Evolutionary conservation across 805 yeast genomes (phyloP).

Genomic region (Wickerhamiella musiphila): DNA sequence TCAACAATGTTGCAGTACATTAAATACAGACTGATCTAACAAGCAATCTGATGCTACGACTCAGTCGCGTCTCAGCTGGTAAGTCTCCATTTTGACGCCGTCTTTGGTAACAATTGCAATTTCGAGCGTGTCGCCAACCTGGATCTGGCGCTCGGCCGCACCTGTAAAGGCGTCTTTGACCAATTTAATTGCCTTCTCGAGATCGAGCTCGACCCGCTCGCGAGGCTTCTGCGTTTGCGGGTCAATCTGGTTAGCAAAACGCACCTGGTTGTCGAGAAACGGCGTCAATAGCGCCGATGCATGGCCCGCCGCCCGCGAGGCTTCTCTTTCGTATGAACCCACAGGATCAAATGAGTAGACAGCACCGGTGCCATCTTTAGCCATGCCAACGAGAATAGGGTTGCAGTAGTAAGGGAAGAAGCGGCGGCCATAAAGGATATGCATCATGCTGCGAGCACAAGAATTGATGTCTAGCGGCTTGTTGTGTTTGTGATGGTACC

Average conservation of each 20-base stretch:
- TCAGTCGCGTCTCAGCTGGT: conserved; percentile 82
- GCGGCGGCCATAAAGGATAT: conserved; percentile 76
- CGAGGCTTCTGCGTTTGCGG: conserved; percentile 54
- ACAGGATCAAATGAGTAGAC: conserved; percentile 95
- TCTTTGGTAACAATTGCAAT: conserved; percentile 82
- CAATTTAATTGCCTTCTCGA: conserved; percentile 73
- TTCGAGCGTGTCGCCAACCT: conserved; percentile 94
- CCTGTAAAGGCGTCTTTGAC: conserved; percentile 90
- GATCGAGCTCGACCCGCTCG: conserved; percentile 37
- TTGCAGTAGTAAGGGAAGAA: conserved; percentile 95
- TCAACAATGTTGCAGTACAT: no score
- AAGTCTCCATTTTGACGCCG: conserved; percentile 71
- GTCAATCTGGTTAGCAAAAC: conserved; percentile 79
- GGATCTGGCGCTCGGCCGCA: conserved; percentile 96
- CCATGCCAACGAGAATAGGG: conserved; percentile 87
- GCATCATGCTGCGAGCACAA: conserved; percentile 85
- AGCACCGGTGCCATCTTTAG: conserved; percentile 81
- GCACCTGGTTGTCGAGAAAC: conserved; percentile 91
- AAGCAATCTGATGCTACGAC: no score
- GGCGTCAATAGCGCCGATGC: conserved; percentile 96
- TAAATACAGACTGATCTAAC: no score
- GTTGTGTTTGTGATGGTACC: conserved; percentile 87
- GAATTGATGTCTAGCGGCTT: conserved; percentile 46
- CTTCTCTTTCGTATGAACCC: conserved; percentile 94
- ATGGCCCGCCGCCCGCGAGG: conserved; percentile 95